Conservation (phyloP, 164 flowering plant genomes). For the Dillenia turbinata region DNA sequence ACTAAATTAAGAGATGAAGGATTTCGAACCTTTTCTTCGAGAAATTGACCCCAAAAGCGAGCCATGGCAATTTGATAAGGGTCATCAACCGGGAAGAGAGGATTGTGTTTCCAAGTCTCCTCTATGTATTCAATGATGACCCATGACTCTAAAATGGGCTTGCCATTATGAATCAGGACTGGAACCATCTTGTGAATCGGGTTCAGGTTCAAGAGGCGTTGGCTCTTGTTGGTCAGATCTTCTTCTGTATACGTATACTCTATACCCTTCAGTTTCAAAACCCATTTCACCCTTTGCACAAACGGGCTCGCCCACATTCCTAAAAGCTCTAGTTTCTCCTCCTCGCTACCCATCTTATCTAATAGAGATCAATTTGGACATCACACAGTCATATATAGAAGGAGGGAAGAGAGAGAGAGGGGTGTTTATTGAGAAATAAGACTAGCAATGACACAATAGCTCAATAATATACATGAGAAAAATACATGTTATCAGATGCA, state of each 20-base stretch:
- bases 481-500: too few species aligned
- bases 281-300: conserved; percentile 4
- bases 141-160: conserved; percentile 8
- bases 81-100: neutral
- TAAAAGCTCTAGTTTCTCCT: conserved; percentile 10
- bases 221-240: conserved; percentile 9
- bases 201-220: neutral
- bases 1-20: neutral
- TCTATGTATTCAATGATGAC: neutral
- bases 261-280: conserved; percentile 13
- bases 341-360: too few species aligned
- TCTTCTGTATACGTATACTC: conserved; percentile 8
- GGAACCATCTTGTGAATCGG: conserved; percentile 8
- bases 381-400: too few species aligned
- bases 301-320: conserved; percentile 6
- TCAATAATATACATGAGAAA: too few species aligned
- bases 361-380: too few species aligned
- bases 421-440: too few species aligned
- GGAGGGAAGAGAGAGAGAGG: too few species aligned
- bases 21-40: conserved; percentile 3
- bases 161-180: conserved; percentile 10
- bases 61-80: conserved; percentile 5
- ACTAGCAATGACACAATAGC: too few species aligned
- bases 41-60: conserved; percentile 2
- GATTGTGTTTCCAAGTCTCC: too few species aligned